These are phyloP conservation scores for Microthyrium microscopicum DNA, from an alignment of 2,329 filamentous ascomycete species.

Conservation along the genomic window DNA sequence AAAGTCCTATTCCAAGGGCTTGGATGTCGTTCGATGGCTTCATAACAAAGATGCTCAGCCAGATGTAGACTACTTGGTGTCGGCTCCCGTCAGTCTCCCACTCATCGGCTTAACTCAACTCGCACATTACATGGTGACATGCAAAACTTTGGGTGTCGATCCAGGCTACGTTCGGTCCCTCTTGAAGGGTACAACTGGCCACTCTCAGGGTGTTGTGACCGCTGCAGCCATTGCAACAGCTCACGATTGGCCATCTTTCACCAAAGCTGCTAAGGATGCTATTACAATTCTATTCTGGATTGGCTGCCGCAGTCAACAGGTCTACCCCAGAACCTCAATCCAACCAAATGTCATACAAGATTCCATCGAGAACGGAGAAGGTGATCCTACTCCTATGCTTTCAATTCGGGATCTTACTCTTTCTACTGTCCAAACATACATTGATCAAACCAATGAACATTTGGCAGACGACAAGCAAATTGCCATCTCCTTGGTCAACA, in stretches of 20 bases:
- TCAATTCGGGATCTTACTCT: slow-evolving; percentile 88
- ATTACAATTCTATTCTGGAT: slow-evolving; percentile 98
- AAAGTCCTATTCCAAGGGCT: slow-evolving; percentile 94
- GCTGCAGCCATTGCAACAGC: slow-evolving; percentile 83
- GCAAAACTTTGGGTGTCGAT: slow-evolving; percentile 75
- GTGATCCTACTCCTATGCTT: slow-evolving; percentile 91
- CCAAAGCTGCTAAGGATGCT: slow-evolving; percentile 60
- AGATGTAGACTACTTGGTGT: slow-evolving; percentile 85
- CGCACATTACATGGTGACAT: slow-evolving; percentile 88
- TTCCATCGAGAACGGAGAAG: slow-evolving; percentile 85
- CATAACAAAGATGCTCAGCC: slow-evolving; percentile 78
- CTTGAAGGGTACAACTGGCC: slow-evolving; percentile 77
- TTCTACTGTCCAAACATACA: slow-evolving; percentile 84
- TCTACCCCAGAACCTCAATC: slow-evolving; percentile 86
- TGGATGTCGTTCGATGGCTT: slow-evolving; percentile 89
- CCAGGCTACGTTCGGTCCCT: slow-evolving; percentile 76
- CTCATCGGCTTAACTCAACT: slow-evolving; percentile 92
- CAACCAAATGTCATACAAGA: slow-evolving; percentile 83
- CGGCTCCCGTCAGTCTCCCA: slow-evolving; percentile 87
- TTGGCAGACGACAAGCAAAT: slow-evolving; percentile 86
- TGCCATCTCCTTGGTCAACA: slow-evolving; percentile 89
- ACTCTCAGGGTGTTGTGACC: slow-evolving; percentile 91
- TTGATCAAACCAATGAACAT: slow-evolving; percentile 93
- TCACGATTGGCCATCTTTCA: slow-evolving; percentile 84
- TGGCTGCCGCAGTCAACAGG: slow-evolving; percentile 88